Evolutionary conservation across 345 rosid species (phyloP).

Genomic region (Pelargonium nanum): DNA sequence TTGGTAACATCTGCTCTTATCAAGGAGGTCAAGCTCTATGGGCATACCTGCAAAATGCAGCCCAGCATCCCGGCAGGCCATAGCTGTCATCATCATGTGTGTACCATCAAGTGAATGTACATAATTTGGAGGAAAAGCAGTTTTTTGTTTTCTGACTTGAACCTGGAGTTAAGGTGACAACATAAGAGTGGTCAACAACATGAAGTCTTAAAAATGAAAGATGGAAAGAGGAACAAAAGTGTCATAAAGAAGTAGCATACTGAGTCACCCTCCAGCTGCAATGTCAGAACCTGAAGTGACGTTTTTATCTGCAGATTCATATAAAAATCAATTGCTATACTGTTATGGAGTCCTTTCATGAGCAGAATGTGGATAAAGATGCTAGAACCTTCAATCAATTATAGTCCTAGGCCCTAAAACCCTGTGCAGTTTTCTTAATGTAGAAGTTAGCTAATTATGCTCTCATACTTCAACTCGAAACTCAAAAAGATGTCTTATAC

Average conservation of each 20-base stretch:
- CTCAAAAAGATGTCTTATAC: no score
- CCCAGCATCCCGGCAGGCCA: conserved; percentile 87
- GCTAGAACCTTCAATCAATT: not conserved
- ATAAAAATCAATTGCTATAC: not conserved
- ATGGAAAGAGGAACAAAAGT: conserved; percentile 6
- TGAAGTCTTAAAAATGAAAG: conserved; percentile 1
- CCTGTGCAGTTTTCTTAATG: no score
- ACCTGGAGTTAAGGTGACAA: conserved; percentile 34
- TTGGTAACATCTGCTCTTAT: not conserved
- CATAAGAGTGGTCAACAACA: not conserved
- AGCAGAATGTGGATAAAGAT: not conserved
- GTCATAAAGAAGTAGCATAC: conserved; percentile 31
- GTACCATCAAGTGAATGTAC: conserved; percentile 95
- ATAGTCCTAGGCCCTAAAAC: not conserved
- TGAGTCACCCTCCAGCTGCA: conserved; percentile 71
- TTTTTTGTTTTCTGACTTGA: conserved; percentile 72
- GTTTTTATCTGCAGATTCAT: conserved; percentile 64
- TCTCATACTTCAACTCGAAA: not conserved
- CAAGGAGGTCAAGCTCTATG: conserved; percentile 2
- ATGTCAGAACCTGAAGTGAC: conserved; percentile 82
- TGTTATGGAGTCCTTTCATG: not conserved
- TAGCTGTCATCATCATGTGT: conserved; percentile 99
- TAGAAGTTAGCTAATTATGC: not conserved
- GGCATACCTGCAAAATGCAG: conserved; percentile 77
- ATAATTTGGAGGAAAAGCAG: conserved; percentile 96